A percentile compares a stretch with the other conserved stretches of the same genome.
phyloP scores from a whole-genome alignment of 139 green algal genomes.

The Chlorella vulgaris region DNA sequence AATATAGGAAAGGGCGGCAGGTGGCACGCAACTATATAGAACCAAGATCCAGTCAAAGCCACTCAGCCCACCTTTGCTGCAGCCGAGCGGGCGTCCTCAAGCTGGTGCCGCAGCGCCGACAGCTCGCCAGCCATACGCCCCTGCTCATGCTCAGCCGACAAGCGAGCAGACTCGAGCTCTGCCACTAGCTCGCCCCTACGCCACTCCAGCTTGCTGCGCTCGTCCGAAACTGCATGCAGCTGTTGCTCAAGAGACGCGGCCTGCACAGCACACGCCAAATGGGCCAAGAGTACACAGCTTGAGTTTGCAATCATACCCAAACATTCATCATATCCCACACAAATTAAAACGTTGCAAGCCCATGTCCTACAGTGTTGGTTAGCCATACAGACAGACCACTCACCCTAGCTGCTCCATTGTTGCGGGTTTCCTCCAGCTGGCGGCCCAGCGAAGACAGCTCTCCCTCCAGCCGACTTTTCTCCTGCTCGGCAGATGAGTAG shows the following conservation, averaged over 20 bases:
- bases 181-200: neutral
- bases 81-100: neutral
- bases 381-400: neutral
- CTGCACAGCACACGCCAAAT: no score
- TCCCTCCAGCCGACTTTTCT: neutral
- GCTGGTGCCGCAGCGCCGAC: neutral
- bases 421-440: neutral
- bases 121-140: neutral
- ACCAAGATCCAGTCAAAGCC: no score
- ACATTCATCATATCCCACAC: no score
- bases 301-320: neutral
- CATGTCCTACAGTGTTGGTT: neutral
- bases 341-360: no score
- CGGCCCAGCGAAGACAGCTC: neutral
- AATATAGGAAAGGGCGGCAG: no score
- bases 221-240: neutral
- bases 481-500: neutral
- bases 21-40: no score
- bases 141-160: neutral
- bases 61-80: neutral
- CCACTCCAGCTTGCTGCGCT: neutral
- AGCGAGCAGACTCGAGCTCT: neutral
- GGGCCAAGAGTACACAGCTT: neutral
- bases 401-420: neutral
- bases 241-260: neutral